Evolutionary conservation across 2,329 filamentous ascomycete genomes (phyloP).

Genomic region (Penicillium brasilianum): DNA sequence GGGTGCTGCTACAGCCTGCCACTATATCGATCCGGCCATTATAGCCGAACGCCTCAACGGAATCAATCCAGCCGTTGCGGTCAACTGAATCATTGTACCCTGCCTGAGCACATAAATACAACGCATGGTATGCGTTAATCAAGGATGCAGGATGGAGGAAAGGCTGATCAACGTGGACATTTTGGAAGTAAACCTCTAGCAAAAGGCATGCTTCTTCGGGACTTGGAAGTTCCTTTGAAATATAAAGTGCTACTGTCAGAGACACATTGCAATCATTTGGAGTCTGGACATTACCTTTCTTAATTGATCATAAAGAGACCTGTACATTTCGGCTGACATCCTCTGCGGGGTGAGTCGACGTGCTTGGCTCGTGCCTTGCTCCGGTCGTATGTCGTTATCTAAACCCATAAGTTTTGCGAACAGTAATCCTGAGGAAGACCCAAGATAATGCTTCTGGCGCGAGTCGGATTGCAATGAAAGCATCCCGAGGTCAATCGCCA

Average conservation of each 20-base stretch:
- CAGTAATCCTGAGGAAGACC: conserved; percentile 45
- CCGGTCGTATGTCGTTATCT: conserved; percentile 11
- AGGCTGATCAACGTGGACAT: conserved; percentile 39
- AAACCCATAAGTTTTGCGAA: conserved; percentile 38
- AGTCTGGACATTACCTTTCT: conserved; percentile 6
- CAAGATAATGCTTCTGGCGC: conserved; percentile 45
- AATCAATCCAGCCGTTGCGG: conserved; percentile 33
- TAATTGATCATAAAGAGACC: conserved; percentile 17
- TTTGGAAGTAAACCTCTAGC: conserved; percentile 33
- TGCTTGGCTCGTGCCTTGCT: background rate
- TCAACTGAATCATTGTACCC: conserved; percentile 23
- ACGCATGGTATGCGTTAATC: conserved; percentile 31
- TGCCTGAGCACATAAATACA: conserved; percentile 30
- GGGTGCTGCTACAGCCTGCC: conserved; percentile 11
- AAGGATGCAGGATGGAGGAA: conserved; percentile 37
- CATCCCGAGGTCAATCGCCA: conserved; percentile 45
- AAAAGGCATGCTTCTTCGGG: conserved; percentile 33
- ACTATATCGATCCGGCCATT: conserved; percentile 31
- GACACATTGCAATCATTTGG: background rate
- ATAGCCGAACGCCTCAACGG: conserved; percentile 30
- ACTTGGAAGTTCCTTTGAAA: conserved; percentile 30
- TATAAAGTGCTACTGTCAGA: background rate
- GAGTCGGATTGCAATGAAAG: conserved; percentile 47
- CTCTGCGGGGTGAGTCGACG: background rate
- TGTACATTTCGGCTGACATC: conserved; percentile 11